A percentile compares a stretch with the other conserved stretches of the same genome.
phyloP scores from a whole-genome alignment of 176 grass and related monocot species.

The Ampelocalamus luodianensis region DNA sequence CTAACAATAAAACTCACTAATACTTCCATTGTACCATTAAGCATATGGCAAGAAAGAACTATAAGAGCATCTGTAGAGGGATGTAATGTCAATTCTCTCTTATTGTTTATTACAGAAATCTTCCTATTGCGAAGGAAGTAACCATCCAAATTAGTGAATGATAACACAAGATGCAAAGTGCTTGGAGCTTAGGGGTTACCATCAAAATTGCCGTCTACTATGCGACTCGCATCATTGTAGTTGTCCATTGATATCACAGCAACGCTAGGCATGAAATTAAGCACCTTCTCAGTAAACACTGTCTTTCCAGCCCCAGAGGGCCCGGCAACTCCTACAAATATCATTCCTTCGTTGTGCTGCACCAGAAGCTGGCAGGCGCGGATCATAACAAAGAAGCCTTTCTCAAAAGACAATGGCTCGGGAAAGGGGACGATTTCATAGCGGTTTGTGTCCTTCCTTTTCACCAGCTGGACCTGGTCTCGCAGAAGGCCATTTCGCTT shows the following conservation, averaged over 20 bases:
- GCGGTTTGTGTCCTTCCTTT: slow-evolving; percentile 73
- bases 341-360: slow-evolving; percentile 86
- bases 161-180: slow-evolving; percentile 14
- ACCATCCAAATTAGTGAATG: not conserved
- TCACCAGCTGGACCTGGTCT: slow-evolving; percentile 86
- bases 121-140: not conserved
- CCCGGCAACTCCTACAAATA: slow-evolving; percentile 84
- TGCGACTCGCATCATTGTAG: slow-evolving; percentile 87
- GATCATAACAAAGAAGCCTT: slow-evolving; percentile 93
- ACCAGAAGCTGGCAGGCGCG: slow-evolving; percentile 85
- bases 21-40: slow-evolving; percentile 16
- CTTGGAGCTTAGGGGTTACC: slow-evolving; percentile 52
- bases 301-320: slow-evolving; percentile 97
- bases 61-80: not conserved
- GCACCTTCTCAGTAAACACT: slow-evolving; percentile 92
- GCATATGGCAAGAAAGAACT: slow-evolving; percentile 8
- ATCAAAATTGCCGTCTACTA: slow-evolving; percentile 98
- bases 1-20: not conserved
- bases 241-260: slow-evolving; percentile 98
- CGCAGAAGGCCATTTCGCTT: slow-evolving; percentile 73
- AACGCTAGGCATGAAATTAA: slow-evolving; percentile 92
- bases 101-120: not conserved
- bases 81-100: not conserved
- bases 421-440: slow-evolving; percentile 84
- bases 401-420: slow-evolving; percentile 87